Conservation (phyloP, 2,329 filamentous ascomycete species). For the Dothiorella sarmentorum region DNA sequence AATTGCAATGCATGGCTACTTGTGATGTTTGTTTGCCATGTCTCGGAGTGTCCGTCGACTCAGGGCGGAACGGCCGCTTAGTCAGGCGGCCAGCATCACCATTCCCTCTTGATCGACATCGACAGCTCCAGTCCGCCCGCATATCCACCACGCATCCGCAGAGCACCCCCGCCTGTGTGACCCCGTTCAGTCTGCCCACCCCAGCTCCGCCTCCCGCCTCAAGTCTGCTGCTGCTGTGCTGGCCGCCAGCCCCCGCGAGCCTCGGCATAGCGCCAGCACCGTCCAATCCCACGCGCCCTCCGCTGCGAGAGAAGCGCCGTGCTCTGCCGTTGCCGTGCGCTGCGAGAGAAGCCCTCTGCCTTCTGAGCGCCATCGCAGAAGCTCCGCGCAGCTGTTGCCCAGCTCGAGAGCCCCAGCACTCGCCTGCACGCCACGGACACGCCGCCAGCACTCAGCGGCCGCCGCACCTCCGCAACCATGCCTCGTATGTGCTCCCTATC, state of each 20-base stretch:
- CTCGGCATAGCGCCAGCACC: background rate
- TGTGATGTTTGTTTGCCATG: too few species aligned
- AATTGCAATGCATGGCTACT: background rate
- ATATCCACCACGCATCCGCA: slow-evolving; percentile 5
- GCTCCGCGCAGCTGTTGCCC: slow-evolving; percentile 1
- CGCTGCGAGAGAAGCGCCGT: background rate
- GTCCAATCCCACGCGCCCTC: slow-evolving; percentile 7
- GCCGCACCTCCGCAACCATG: slow-evolving; percentile 17
- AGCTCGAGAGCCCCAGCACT: background rate
- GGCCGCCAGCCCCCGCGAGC: background rate
- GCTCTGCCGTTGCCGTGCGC: slow-evolving; percentile 2
- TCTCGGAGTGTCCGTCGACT: background rate
- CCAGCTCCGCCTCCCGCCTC: background rate
- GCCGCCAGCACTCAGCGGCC: background rate
- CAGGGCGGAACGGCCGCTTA: slow-evolving; percentile 6
- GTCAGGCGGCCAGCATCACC: slow-evolving; percentile 15
- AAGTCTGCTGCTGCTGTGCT: background rate
- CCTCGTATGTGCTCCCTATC: slow-evolving; percentile 14
- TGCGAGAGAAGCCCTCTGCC: background rate
- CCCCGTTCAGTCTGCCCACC: background rate
- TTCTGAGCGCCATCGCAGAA: slow-evolving; percentile 1
- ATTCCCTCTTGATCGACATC: slow-evolving; percentile 17
- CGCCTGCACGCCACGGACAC: background rate
- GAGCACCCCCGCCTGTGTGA: slow-evolving; percentile 7
- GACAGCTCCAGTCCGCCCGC: slow-evolving; percentile 8